phyloP scores from a whole-genome alignment of 768 basidiomycete species.

The Obba rivulosa region DNA sequence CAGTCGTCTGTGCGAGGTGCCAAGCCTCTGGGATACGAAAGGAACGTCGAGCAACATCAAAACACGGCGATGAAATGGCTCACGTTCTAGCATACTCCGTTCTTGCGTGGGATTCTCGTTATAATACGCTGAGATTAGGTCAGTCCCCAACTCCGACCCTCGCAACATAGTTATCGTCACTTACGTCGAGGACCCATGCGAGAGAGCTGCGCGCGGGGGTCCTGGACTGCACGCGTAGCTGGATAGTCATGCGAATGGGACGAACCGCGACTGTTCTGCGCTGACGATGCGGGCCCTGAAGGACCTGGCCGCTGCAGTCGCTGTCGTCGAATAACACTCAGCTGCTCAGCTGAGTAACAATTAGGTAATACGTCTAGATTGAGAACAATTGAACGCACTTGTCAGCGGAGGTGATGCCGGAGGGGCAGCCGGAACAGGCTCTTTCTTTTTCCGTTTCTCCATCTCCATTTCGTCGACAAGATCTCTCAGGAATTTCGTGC shows the following conservation, averaged over 20 bases:
- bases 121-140: neutral
- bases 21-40: slow-evolving; percentile 53
- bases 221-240: neutral
- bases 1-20: slow-evolving; percentile 55
- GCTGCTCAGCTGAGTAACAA: neutral
- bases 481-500: slow-evolving; percentile 67
- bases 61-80: slow-evolving; percentile 1
- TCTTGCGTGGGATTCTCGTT: slow-evolving; percentile 23
- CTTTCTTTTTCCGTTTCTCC: slow-evolving; percentile 39
- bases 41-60: neutral
- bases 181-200: neutral
- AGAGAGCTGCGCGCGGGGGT: neutral
- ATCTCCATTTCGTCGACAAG: slow-evolving; percentile 45
- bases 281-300: neutral
- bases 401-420: slow-evolving; percentile 16
- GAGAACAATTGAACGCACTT: slow-evolving; percentile 1
- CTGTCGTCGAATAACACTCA: slow-evolving; percentile 1
- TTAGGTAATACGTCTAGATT: neutral
- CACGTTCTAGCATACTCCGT: slow-evolving; percentile 43
- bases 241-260: slow-evolving; percentile 22
- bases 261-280: slow-evolving; percentile 18
- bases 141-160: neutral
- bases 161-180: neutral
- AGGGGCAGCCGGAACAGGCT: slow-evolving; percentile 20
- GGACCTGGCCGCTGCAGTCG: slow-evolving; percentile 2